These are phyloP conservation scores for Euphorbia pulcherrima DNA, from an alignment of 345 rosid genomes.

Conservation along the genomic window DNA sequence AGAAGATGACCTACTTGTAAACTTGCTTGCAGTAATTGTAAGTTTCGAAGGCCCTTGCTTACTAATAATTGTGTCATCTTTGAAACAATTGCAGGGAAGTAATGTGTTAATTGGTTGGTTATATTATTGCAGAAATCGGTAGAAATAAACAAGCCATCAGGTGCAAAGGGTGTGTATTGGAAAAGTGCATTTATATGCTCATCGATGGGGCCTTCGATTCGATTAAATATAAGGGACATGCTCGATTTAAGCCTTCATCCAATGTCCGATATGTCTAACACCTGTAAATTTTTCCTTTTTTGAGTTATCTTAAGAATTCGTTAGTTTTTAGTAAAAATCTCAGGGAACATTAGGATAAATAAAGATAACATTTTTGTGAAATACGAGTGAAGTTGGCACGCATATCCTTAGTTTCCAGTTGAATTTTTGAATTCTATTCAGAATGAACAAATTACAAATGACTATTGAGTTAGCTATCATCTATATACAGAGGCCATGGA, in stretches of 20 bases:
- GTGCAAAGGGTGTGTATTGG: constrained; percentile 99
- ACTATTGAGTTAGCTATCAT: too few species aligned
- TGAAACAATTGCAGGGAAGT: too few species aligned
- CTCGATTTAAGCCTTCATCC: constrained; percentile 66
- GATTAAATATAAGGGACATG: constrained; percentile 91
- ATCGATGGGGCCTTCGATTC: constrained; percentile 98
- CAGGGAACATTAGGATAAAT: background rate
- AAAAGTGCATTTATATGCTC: constrained; percentile 85
- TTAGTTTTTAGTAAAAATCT: too few species aligned
- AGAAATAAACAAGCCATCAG: constrained; percentile 91
- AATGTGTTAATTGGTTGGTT: background rate
- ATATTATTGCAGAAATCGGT: constrained; percentile 62
- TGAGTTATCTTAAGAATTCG: too few species aligned
- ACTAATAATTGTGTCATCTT: too few species aligned
- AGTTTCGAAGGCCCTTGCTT: constrained; percentile 9
- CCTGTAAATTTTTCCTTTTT: too few species aligned
- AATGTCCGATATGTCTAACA: too few species aligned
- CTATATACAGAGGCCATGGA: too few species aligned
- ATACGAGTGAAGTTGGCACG: constrained; percentile 9
- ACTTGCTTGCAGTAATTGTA: constrained; percentile 83
- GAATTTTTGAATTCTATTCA: constrained; percentile 1
- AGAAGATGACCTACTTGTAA: constrained; percentile 70
- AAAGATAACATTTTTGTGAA: background rate
- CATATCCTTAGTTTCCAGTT: background rate
- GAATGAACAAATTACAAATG: too few species aligned